Percentiles rank a stretch among this genome's conserved stretches.
phyloP scores from a whole-genome alignment of 2,329 filamentous ascomycete species.

The Ceratocystis huliohia region DNA sequence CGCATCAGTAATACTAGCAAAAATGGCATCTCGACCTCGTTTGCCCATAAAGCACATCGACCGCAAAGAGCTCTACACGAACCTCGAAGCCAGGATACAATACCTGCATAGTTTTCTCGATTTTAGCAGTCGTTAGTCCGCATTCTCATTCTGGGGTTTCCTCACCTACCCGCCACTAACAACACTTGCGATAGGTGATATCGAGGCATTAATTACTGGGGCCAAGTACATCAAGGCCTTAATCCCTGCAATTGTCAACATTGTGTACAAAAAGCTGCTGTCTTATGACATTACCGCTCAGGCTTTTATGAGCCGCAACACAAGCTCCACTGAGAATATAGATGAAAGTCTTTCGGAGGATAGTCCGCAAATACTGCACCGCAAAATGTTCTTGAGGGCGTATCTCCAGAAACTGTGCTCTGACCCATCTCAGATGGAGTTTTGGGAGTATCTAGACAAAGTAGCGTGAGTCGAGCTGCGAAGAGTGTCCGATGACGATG shows the following conservation, averaged over 20 bases:
- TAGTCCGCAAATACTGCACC: slow-evolving; percentile 60
- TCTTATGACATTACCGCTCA: slow-evolving; percentile 72
- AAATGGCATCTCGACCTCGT: slow-evolving; percentile 25
- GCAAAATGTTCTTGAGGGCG: slow-evolving; percentile 66
- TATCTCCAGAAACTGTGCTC: slow-evolving; percentile 64
- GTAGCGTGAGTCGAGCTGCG: slow-evolving; percentile 46
- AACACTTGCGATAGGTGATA: slow-evolving; percentile 38
- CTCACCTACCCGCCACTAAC: background rate
- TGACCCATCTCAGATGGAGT: slow-evolving; percentile 61
- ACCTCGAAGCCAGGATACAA: slow-evolving; percentile 54
- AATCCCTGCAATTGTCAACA: slow-evolving; percentile 71
- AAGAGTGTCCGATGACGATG: background rate
- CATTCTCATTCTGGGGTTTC: no score
- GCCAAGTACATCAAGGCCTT: slow-evolving; percentile 70
- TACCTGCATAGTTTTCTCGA: slow-evolving; percentile 68
- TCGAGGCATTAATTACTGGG: slow-evolving; percentile 55
- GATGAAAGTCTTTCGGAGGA: slow-evolving; percentile 52
- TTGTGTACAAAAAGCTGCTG: slow-evolving; percentile 70
- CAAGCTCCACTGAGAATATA: slow-evolving; percentile 53
- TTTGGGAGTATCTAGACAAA: slow-evolving; percentile 76
- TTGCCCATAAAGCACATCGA: slow-evolving; percentile 47
- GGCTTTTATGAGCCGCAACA: slow-evolving; percentile 53
- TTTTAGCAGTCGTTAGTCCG: slow-evolving; percentile 52
- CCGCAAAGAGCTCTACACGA: slow-evolving; percentile 58
- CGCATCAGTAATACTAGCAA: background rate